phyloP scores from a whole-genome alignment of 139 green algal species.

The Micromonas pusilla region DNA sequence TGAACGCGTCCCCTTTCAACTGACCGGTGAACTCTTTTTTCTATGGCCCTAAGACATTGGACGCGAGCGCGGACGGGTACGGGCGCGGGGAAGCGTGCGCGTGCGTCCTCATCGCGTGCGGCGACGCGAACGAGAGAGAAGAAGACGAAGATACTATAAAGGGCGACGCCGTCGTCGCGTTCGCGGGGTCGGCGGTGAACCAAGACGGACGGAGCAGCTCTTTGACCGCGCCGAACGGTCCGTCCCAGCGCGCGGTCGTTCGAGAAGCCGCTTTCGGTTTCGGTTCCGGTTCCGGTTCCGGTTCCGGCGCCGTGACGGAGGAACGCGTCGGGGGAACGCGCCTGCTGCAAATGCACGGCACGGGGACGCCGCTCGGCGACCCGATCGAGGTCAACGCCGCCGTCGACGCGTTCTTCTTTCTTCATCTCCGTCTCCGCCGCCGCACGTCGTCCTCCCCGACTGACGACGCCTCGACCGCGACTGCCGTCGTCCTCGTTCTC shows the following conservation, averaged over 20 bases:
- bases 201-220: conserved; percentile 68
- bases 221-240: conserved; percentile 80
- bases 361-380: conserved; percentile 41
- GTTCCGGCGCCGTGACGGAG: too few species aligned
- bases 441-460: too few species aligned
- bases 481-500: too few species aligned
- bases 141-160: too few species aligned
- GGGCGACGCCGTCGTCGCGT: conserved; percentile 27
- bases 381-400: conserved; percentile 43
- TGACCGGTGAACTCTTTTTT: too few species aligned
- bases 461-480: too few species aligned
- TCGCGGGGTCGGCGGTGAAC: conserved; percentile 39
- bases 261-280: conserved; percentile 42
- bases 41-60: conserved; percentile 64
- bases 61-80: conserved; percentile 69
- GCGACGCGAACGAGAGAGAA: too few species aligned
- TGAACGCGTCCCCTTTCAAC: too few species aligned
- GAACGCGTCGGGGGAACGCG: too few species aligned
- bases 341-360: conserved; percentile 40
- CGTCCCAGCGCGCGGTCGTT: conserved; percentile 73
- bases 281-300: neutral
- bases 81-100: conserved; percentile 54
- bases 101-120: too few species aligned
- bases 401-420: neutral
- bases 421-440: neutral